Conservation (phyloP, 164 flowering plant genomes). For the Magnolia kwangsiensis region DNA sequence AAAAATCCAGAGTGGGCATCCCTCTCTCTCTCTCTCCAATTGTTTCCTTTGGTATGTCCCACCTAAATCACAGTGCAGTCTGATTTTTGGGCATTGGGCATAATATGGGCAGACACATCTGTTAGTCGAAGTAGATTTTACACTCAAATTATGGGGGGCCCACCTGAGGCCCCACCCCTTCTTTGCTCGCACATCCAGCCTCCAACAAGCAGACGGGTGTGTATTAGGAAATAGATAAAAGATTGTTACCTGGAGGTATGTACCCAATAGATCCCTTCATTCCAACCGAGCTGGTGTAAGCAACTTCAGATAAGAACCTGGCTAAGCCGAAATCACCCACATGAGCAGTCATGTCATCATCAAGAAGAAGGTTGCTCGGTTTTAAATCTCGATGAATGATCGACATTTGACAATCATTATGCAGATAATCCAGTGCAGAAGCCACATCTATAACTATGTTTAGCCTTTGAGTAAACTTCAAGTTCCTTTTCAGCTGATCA, state of each 20-base stretch:
- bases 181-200: no score
- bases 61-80: no score
- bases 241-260: neutral
- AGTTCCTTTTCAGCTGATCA: neutral
- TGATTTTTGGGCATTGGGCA: no score
- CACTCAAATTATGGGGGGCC: no score
- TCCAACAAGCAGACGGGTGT: no score
- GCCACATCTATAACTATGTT: neutral
- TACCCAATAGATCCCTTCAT: constrained; percentile 1
- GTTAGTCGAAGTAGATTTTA: no score
- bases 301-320: neutral
- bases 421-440: constrained; percentile 5
- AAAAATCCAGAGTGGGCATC: no score
- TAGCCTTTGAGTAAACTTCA: neutral
- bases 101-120: no score
- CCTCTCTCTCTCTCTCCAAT: no score
- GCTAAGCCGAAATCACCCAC: neutral
- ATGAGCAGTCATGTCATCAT: neutral
- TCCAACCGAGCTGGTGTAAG: neutral
- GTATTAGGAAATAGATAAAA: neutral
- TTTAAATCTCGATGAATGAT: neutral
- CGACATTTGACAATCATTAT: neutral
- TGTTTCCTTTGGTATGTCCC: no score
- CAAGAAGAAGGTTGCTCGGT: neutral
- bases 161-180: no score